phyloP scores from a whole-genome alignment of 2,329 filamentous ascomycete species.

The Pseudogymnoascus sp. region DNA sequence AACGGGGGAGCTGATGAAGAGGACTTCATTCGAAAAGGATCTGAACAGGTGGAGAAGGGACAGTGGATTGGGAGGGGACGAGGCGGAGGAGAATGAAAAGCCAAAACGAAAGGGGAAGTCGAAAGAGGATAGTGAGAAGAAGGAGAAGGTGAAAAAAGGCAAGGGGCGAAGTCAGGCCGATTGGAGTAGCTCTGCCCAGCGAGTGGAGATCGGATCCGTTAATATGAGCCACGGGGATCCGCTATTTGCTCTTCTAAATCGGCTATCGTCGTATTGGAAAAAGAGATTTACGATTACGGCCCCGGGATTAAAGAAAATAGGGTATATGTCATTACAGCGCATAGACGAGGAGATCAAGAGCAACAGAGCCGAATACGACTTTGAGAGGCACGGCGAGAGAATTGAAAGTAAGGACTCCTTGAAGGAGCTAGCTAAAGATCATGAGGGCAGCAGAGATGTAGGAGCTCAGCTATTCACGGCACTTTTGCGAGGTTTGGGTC shows the following conservation, averaged over 20 bases:
- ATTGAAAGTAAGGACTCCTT: slow-evolving; percentile 62
- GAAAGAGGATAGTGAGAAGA: slow-evolving; percentile 28
- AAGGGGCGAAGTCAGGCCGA: slow-evolving; percentile 45
- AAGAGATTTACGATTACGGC: slow-evolving; percentile 69
- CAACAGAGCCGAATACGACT: slow-evolving; percentile 51
- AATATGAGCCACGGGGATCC: slow-evolving; percentile 81
- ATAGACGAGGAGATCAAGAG: slow-evolving; percentile 66
- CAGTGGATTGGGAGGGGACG: slow-evolving; percentile 45
- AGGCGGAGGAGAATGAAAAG: slow-evolving; percentile 32
- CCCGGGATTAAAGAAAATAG: slow-evolving; percentile 78
- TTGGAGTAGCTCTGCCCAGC: slow-evolving; percentile 63
- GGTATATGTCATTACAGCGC: slow-evolving; percentile 72
- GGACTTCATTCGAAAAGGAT: slow-evolving; percentile 53
- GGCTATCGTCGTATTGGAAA: slow-evolving; percentile 80
- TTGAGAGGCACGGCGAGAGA: slow-evolving; percentile 65
- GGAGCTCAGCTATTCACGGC: slow-evolving; percentile 87
- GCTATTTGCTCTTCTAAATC: slow-evolving; percentile 64
- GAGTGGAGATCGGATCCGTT: slow-evolving; percentile 58
- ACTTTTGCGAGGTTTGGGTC: slow-evolving; percentile 66
- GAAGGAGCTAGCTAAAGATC: slow-evolving; percentile 55
- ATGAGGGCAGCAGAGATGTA: slow-evolving; percentile 76
- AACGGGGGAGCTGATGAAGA: slow-evolving; percentile 61
- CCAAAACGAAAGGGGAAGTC: slow-evolving; percentile 29
- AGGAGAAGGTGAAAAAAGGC: slow-evolving; percentile 27
- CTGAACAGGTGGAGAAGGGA: slow-evolving; percentile 63